Evolutionary conservation across 2,329 filamentous ascomycete species (phyloP), one percentile per base, ranked within the genome.

Genomic region (Ophiostoma piceae): DNA sequence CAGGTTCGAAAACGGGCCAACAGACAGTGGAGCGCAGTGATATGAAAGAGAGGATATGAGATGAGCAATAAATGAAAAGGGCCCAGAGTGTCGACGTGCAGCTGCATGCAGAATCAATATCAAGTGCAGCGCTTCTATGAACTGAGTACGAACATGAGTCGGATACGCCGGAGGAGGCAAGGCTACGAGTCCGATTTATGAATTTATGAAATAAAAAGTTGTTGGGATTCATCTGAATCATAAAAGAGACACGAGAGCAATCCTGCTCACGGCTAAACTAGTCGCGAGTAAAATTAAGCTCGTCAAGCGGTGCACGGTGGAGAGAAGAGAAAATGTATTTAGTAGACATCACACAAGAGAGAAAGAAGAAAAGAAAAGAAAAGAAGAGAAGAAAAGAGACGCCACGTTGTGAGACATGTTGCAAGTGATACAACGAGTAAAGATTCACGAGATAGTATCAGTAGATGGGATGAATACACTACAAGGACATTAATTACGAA

Each of bases 321-420:
- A 64, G 60, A 35, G 16, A 64, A 64, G 60, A 64, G 60, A 32
- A 64, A 64, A 64, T 35, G 35, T 35, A 35, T 35, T 35, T 35
- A 35, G 4, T 35, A 35, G 8, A 35, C 35, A 35, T 1, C 1
- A 5, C 35, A 35, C 35, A 35, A 35, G 35, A 35, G 35, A 35
- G 35, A 35, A 64, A 64, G 60, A 64, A 32, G 32, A 37, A 64
- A 64, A 64, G 60, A 35, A 8, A 64, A 64, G 32, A 64, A 32
- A 32, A 64, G 37, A 64, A 64, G 32, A 29, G 37, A 64, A 64
- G 2, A 29, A 3, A 26, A 62, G 32, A 26, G 14, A n/a, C 57
- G 57, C 57, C 57, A 62, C 57, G 57, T 62, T 62, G 57, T 62
- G 12, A 62, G 57, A 62, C 57, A 62, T 57, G 51, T 57, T 29